Conservation (phyloP, 352 stramenopile species). For the Peronosclerospora sorghi region DNA sequence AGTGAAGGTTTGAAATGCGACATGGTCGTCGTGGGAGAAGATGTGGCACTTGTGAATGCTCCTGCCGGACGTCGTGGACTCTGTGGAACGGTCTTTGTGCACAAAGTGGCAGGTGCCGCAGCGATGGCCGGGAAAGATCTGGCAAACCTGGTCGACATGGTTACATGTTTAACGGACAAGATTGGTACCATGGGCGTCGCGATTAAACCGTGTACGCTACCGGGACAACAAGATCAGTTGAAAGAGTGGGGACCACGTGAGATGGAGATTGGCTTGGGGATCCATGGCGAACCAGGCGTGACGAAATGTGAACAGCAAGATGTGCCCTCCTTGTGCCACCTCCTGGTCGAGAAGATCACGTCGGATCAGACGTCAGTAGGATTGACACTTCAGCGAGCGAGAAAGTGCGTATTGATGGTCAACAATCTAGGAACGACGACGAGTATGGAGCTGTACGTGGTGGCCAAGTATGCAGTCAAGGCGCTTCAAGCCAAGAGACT, state of each 20-base stretch:
- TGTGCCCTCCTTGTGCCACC: constrained; percentile 32
- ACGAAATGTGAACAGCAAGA: constrained; percentile 48
- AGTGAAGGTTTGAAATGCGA: constrained; percentile 81
- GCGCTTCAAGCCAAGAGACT: constrained; percentile 47
- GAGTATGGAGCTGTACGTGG: constrained; percentile 93
- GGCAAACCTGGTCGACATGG: constrained; percentile 51
- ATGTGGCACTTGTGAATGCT: constrained; percentile 85
- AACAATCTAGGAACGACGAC: constrained; percentile 94
- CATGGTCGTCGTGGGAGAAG: constrained; percentile 96
- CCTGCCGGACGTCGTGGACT: constrained; percentile 95
- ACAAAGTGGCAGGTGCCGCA: constrained; percentile 93
- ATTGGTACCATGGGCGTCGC: constrained; percentile 93
- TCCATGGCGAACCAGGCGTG: constrained; percentile 89
- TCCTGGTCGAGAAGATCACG: constrained; percentile 46
- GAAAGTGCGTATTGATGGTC: constrained; percentile 80
- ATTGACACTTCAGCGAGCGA: constrained; percentile 26
- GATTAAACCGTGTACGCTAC: constrained; percentile 91
- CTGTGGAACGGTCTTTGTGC: constrained; percentile 93
- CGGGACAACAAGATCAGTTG: constrained; percentile 64
- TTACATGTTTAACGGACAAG: constrained; percentile 44
- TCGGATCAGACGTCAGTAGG: constrained; percentile 24
- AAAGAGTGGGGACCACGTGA: constrained; percentile 49
- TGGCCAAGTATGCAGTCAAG: constrained; percentile 75
- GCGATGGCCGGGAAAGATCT: constrained; percentile 72
- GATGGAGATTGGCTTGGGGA: constrained; percentile 92